Conservation (phyloP, 352 stramenopile species). For the Globisporangium rhizosaccharum region DNA sequence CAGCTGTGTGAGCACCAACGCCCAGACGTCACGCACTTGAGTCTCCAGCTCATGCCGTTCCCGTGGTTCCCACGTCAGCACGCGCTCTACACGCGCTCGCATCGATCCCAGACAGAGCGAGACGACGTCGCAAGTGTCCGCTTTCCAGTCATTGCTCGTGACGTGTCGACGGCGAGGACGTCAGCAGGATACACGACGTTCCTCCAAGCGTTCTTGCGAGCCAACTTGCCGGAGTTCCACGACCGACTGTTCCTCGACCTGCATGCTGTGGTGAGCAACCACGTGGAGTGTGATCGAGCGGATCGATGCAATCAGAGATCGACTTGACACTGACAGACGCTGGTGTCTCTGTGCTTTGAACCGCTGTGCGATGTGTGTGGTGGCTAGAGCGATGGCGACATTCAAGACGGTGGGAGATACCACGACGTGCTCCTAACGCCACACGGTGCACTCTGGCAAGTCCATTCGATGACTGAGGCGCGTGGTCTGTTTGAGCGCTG, state of each 20-base stretch:
- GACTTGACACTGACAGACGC: not conserved
- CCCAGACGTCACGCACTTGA: slow-evolving; percentile 60
- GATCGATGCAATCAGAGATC: not conserved
- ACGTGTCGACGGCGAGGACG: slow-evolving; percentile 29
- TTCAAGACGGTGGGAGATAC: slow-evolving; percentile 30
- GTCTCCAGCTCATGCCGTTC: slow-evolving; percentile 80
- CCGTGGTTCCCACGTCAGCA: slow-evolving; percentile 67
- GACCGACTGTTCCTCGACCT: slow-evolving; percentile 47
- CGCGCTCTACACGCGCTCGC: slow-evolving; percentile 17
- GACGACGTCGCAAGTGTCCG: slow-evolving; percentile 3
- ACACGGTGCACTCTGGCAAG: slow-evolving; percentile 42
- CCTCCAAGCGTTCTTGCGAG: slow-evolving; percentile 32
- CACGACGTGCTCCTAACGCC: slow-evolving; percentile 33
- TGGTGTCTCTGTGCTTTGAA: not conserved
- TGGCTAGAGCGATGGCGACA: slow-evolving; percentile 37
- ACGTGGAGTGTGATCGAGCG: not conserved
- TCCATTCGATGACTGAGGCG: slow-evolving; percentile 10
- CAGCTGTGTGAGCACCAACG: slow-evolving; percentile 51
- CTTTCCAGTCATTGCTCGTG: slow-evolving; percentile 28
- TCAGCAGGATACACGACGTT: slow-evolving; percentile 37
- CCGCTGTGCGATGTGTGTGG: not conserved
- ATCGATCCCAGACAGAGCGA: not conserved
- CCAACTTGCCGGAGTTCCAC: slow-evolving; percentile 23
- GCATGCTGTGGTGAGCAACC: slow-evolving; percentile 34
- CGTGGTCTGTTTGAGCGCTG: slow-evolving; percentile 16